phyloP scores from a whole-genome alignment of 108 stramenopile species.

The Skeletonema marinoi region DNA sequence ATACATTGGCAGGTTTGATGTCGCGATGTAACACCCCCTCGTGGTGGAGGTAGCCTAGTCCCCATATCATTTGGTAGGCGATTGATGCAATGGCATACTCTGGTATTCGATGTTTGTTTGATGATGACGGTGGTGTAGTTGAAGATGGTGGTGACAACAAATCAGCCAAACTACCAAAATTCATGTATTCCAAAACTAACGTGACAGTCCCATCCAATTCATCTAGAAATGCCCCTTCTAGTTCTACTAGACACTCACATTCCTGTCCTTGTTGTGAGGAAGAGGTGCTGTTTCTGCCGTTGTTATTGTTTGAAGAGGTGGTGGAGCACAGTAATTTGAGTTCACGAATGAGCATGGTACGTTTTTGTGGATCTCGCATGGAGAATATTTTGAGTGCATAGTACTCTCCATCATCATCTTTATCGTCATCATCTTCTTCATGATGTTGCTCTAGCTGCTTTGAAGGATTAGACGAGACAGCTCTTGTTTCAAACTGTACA shows the following conservation, averaged over 20 bases:
- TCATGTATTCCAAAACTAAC: slow-evolving; percentile 84
- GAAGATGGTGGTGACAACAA: slow-evolving; percentile 15
- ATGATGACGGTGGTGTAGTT: neutral
- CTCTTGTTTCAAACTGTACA: too few species aligned
- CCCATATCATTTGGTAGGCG: slow-evolving; percentile 85
- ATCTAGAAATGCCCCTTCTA: slow-evolving; percentile 79
- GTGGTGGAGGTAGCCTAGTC: slow-evolving; percentile 84
- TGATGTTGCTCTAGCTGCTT: neutral
- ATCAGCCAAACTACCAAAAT: slow-evolving; percentile 52
- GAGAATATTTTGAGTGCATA: slow-evolving; percentile 49
- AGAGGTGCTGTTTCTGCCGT: neutral
- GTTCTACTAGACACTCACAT: slow-evolving; percentile 68
- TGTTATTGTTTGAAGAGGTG: neutral
- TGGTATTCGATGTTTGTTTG: slow-evolving; percentile 15
- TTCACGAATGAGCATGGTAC: slow-evolving; percentile 73
- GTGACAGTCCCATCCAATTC: slow-evolving; percentile 47
- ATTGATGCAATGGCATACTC: slow-evolving; percentile 71
- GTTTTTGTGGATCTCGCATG: slow-evolving; percentile 24
- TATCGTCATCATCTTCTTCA: neutral
- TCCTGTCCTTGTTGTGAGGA: slow-evolving; percentile 16
- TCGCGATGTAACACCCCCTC: slow-evolving; percentile 88
- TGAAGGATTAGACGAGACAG: too few species aligned
- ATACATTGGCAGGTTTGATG: slow-evolving; percentile 91
- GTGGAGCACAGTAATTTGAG: slow-evolving; percentile 55
- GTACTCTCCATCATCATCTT: slow-evolving; percentile 54